Conservation (phyloP, 495 filamentous ascomycete genomes). For the Lentithecium fluviatile region DNA sequence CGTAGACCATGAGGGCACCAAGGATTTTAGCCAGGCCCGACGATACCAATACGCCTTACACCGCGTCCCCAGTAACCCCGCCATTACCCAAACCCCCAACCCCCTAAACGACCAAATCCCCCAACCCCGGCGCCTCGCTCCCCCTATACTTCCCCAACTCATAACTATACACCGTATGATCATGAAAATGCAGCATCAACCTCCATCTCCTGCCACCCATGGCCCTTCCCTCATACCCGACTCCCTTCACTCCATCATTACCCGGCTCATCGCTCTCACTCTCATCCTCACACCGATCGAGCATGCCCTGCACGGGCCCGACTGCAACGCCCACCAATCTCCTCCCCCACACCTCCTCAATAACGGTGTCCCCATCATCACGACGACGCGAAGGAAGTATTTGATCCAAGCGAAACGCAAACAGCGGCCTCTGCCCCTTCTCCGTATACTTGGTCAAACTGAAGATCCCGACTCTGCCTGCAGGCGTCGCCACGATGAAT, state of each 20-base stretch:
- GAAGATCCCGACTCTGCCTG: slow-evolving; percentile 72
- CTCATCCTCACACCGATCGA: slow-evolving; percentile 19
- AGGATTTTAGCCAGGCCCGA: too few species aligned
- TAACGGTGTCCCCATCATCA: slow-evolving; percentile 48
- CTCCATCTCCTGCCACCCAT: slow-evolving; percentile 54
- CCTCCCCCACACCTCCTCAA: slow-evolving; percentile 26
- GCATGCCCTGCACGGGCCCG: slow-evolving; percentile 60
- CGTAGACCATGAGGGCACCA: too few species aligned
- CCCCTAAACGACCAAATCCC: slow-evolving; percentile 23
- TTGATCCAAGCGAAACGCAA: slow-evolving; percentile 53
- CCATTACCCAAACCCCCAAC: too few species aligned
- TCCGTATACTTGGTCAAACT: slow-evolving; percentile 57
- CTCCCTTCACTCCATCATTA: slow-evolving; percentile 8
- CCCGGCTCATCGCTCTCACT: slow-evolving; percentile 43
- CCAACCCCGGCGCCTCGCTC: slow-evolving; percentile 24
- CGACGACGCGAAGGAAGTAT: slow-evolving; percentile 6
- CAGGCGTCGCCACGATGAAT: slow-evolving; percentile 68
- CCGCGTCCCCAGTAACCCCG: too few species aligned
- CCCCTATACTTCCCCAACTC: slow-evolving; percentile 53
- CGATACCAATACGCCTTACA: too few species aligned
- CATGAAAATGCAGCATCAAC: slow-evolving; percentile 70
- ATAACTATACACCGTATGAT: slow-evolving; percentile 79
- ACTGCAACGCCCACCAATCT: slow-evolving; percentile 58
- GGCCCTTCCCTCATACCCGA: not conserved
- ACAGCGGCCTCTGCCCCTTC: slow-evolving; percentile 38